phyloP scores from a whole-genome alignment of 169 alveolate species.

The Plasmodium gonderi region DNA sequence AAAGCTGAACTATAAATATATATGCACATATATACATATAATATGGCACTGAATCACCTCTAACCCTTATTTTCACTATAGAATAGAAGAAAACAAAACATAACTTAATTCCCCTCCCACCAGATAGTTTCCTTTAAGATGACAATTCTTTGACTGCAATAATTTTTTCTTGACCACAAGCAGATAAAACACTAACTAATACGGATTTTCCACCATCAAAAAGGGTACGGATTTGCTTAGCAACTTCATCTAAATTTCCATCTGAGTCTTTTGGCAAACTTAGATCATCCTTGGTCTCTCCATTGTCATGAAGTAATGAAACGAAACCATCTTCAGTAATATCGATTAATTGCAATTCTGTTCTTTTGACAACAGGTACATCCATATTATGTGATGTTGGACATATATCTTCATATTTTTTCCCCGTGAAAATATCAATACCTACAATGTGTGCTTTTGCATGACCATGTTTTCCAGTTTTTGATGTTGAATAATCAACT shows the following conservation, averaged over 20 bases:
- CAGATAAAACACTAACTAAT: constrained; percentile 91
- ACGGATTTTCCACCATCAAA: constrained; percentile 90
- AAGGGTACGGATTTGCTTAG: constrained; percentile 87
- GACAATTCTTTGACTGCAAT: constrained; percentile 87
- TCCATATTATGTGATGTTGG: constrained; percentile 99
- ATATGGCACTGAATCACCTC: no score
- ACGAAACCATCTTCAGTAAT: constrained; percentile 95
- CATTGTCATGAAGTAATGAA: constrained; percentile 94
- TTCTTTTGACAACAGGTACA: constrained; percentile 95
- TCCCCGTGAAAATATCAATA: constrained; percentile 97
- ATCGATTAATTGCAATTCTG: constrained; percentile 93
- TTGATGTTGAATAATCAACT: constrained; percentile 95
- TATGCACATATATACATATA: background rate
- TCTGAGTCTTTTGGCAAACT: constrained; percentile 96
- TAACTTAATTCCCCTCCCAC: no score
- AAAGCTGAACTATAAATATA: background rate
- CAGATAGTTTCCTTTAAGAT: constrained; percentile 49
- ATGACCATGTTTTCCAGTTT: constrained; percentile 99
- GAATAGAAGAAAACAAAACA: no score
- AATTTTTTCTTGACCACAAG: constrained; percentile 93
- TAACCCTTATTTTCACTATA: no score
- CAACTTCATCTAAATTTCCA: constrained; percentile 93
- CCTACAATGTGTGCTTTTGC: constrained; percentile 99
- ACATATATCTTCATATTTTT: constrained; percentile 96
- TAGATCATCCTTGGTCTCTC: constrained; percentile 96